phyloP scores from a whole-genome alignment of 768 basidiomycete species.

The Mycena filopes region DNA sequence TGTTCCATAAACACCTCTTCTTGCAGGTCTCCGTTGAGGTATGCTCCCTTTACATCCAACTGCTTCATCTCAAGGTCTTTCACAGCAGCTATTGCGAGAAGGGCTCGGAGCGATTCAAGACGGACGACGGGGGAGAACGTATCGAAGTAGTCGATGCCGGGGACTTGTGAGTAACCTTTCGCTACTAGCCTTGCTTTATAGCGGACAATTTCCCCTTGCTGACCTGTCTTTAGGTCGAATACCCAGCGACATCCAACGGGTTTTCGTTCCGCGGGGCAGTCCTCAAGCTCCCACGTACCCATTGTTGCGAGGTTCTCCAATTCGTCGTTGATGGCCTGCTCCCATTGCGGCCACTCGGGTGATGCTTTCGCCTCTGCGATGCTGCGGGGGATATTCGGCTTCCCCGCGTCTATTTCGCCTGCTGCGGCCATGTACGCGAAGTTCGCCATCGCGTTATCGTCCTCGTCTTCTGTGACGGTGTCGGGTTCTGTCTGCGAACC shows the following conservation, averaged over 20 bases:
- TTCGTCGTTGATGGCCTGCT: slow-evolving; percentile 7
- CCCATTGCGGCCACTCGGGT: slow-evolving; percentile 11
- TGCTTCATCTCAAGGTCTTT: too few species aligned
- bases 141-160: slow-evolving; percentile 15
- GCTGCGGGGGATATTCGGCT: not conserved
- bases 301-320: not conserved
- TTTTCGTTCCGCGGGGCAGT: slow-evolving; percentile 4
- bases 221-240: slow-evolving; percentile 13
- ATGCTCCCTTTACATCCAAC: too few species aligned
- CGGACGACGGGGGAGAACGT: slow-evolving; percentile 17
- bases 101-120: slow-evolving; percentile 13
- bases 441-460: not conserved
- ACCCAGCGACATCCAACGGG: slow-evolving; percentile 11
- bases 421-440: not conserved
- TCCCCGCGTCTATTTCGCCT: not conserved
- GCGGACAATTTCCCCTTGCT: slow-evolving; percentile 5
- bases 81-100: slow-evolving; percentile 10
- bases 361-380: not conserved
- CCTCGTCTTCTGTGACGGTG: not conserved
- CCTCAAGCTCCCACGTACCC: slow-evolving; percentile 16
- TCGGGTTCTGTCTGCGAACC: not conserved
- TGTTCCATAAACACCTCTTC: too few species aligned
- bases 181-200: slow-evolving; percentile 5
- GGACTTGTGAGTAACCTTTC: slow-evolving; percentile 17
- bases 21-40: too few species aligned